These are phyloP conservation scores for Thalassiosira hispida DNA, from an alignment of 352 stramenopile species.

Conservation along the genomic window DNA sequence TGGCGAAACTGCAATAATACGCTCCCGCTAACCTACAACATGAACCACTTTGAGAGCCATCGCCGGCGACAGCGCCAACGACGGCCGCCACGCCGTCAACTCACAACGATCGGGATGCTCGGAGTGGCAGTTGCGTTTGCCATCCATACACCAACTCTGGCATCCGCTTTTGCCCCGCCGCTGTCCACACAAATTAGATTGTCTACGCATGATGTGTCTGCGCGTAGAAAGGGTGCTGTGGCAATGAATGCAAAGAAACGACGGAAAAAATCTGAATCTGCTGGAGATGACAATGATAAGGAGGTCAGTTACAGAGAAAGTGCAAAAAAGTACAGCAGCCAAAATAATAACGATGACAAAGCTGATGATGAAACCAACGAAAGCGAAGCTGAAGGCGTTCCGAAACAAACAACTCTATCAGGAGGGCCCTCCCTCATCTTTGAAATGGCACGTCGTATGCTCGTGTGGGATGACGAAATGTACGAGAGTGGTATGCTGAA, in stretches of 20 bases:
- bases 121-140: neutral
- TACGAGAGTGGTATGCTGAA: constrained; percentile 45
- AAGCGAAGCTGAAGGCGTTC: neutral
- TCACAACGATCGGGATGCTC: neutral
- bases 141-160: neutral
- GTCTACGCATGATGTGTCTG: neutral
- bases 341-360: neutral
- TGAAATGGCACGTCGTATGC: constrained; percentile 70
- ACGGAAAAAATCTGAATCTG: constrained; percentile 10
- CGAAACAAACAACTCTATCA: constrained; percentile 31
- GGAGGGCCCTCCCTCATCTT: constrained; percentile 76
- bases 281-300: neutral
- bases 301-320: constrained; percentile 2
- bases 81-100: neutral
- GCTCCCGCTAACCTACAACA: too few relatives aligned
- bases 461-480: constrained; percentile 62
- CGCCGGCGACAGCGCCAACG: neutral
- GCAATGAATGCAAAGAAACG: constrained; percentile 10
- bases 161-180: constrained; percentile 1
- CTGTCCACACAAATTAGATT: neutral
- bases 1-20: too few relatives aligned
- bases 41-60: neutral
- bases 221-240: neutral
- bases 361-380: neutral
- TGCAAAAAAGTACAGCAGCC: neutral